Base-by-base conservation (phyloP, 495 filamentous ascomycete species). In the Xanthoparmelia taractica region DNA sequence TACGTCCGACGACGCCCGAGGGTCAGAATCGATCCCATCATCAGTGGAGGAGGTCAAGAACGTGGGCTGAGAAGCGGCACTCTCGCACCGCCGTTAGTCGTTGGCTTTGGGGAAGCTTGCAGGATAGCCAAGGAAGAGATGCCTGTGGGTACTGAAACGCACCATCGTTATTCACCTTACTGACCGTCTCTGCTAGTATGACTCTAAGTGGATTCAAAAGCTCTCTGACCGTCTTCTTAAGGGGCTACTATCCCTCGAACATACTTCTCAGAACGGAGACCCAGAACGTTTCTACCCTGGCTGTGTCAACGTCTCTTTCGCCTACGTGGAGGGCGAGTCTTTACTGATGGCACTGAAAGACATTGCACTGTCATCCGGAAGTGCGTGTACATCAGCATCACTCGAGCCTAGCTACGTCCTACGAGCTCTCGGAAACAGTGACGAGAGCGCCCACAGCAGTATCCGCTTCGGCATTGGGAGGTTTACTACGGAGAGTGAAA, bases 271-370 rank as follows among this genome's bases (percentile, higher is more conserved):
- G 69, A 98, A 98, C 72, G 94, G 94, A 58, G 90, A 93, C 73
- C 82, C 86, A 0, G 73, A 87, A 8, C 80, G 81, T 63, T 92
- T 91, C 76, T 98, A 97, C 75, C 91, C 95, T 17, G 94, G 94
- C 67, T 98, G 95, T 73, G 93, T 98, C 63, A 98, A 98, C 72
- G 85, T 98, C 48, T 98, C 94, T 8, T 98, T 98, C 69, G 94
- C 94, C 48, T 98, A 97, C 72, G 89, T 98, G 23, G 94, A 98
- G 75, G 94, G 94, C 61, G 94, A 98, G 74, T 97, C 93, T 8
- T 87, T 98, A 7, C 82, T 98, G 61, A 98, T 98, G 94, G 94
- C 94, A 2, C 78, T 98, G 59, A 97, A 97, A 75, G 95, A 98
- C 70, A 96, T 98, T 77, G 94, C 94, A 0, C 79, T 98, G 20